Base-by-base conservation (phyloP, 495 filamentous ascomycete genomes). In the Trichoderma orchidacearum region DNA sequence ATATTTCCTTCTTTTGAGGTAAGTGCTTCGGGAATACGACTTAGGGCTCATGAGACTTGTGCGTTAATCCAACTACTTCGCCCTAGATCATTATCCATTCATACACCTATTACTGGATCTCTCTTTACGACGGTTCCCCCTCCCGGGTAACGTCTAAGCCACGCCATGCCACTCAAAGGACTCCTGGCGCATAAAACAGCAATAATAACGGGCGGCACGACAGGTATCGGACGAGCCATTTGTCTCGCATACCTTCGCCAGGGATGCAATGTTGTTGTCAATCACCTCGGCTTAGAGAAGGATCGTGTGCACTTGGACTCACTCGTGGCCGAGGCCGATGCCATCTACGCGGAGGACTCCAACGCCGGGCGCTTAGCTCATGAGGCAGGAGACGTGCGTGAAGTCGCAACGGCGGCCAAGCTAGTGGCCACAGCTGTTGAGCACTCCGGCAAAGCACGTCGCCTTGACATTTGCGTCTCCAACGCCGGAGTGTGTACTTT, bases 401-500 rank as follows among this genome's bases (percentile, higher is more conserved):
- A 82, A 56, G 83, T 85, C 0, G 70, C 77, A 18, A 89, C 86
- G 0, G 83, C 83, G 6, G 63, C 67, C 1, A 62, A 68, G 1
- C 75, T 90, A 13, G 76, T 89, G 21, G 56, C 70, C 17, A 70
- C 73, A 55, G 80, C 82, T 0, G 80, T 86, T 0, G 64, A 75
- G 27, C 61, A 59, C 0, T 95, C 85, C 62, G 71, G 72, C 0
- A 23, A 60, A 0, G 66, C 53, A 17, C 30, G 69, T 0, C 73
- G 80, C 1, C 65, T 95, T 0, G 87, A 95, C 66, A 75, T 94
- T 2, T 91, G 90, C 68, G 85, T 96, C 2, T 85, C 81, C 68
- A 96, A 96, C 71, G 90, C 90, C 0, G 90, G 90, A 1, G 78
- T 95, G 30, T 95, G 87, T 73, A 73, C 85, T 58, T 94, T 94